Evolutionary conservation across 345 rosid species (phyloP), one percentile per base, ranked within the genome.

Genomic region (Xanthoceras sorbifolium): DNA sequence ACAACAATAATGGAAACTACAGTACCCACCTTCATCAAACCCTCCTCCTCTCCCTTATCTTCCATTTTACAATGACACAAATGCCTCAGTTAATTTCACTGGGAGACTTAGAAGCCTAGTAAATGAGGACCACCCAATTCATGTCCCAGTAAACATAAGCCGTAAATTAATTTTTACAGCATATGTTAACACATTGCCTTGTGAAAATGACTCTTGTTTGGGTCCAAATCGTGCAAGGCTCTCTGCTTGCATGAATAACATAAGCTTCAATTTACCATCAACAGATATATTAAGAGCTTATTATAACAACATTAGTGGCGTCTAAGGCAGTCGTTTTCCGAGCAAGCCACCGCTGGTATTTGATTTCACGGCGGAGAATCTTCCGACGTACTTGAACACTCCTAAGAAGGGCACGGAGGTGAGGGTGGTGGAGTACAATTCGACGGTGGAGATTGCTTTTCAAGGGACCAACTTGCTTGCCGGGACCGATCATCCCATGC

Each of bases 401-500:
- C 82, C 85, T 1, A 14, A 5, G 1, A 6, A 14, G 12, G 81
- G 72, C 2, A 86, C 85, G 5, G 54, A 80, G 73, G 87, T 73
- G 69, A 82, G 14, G 34, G 76, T 84, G 2, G 1, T 82, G n/a
- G 71, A 59, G 5, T 84, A 75, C 29, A 73, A 76, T 48, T 38
- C 78, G 3, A 25, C 75, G 4, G 90, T 87, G 60, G 88, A 89
- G 78, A 28, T 87, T 22, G 81, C 83, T 5, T 78, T 84, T 1
- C 90, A 85, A 73, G 89, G 87, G 14, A 89, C 90, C 6, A 87
- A 83, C 25, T 8, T 85, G 66, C 57, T 60, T 20, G 83, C 77
- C 0, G 82, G 77, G 17, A n/a, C 32, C 1, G 82, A 83, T 60
- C 90, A 87, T 77, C 88, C 90, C 8, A 82, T 87, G 83, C 92